These are phyloP conservation scores for Bertia moriformis DNA, from an alignment of 2,329 filamentous ascomycete species.

Conservation along the genomic window DNA sequence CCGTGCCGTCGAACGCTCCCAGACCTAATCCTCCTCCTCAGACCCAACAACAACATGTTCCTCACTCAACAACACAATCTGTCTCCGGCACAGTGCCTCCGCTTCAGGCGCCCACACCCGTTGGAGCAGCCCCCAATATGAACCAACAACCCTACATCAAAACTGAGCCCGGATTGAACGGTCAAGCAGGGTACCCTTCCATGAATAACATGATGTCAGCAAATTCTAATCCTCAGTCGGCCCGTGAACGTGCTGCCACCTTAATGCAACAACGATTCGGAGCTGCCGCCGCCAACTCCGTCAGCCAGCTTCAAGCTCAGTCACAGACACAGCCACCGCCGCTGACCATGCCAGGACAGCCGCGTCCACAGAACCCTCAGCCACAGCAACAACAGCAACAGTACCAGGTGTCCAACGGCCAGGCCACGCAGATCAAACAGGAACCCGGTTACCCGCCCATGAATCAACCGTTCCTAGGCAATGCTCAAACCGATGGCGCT, in stretches of 20 bases:
- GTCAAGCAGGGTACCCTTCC: conserved; percentile 13
- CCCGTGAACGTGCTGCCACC: conserved; percentile 35
- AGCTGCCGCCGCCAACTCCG: conserved; percentile 21
- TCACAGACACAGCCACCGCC: conserved; percentile 19
- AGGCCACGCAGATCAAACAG: conserved; percentile 16
- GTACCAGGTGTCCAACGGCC: not conserved
- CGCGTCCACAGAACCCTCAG: conserved; percentile 10
- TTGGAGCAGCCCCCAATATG: too few species aligned
- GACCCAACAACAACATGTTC: conserved; percentile 7
- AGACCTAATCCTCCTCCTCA: conserved; percentile 14
- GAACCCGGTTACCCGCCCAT: conserved; percentile 22
- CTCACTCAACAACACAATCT: conserved; percentile 5
- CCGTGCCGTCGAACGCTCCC: conserved; percentile 6
- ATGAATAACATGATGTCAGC: conserved; percentile 16
- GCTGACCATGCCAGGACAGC: conserved; percentile 17
- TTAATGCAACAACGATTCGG: conserved; percentile 31
- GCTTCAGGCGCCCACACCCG: conserved; percentile 13
- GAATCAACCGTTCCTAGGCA: conserved; percentile 20
- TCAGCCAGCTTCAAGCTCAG: conserved; percentile 25
- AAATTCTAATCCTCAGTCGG: conserved; percentile 25
- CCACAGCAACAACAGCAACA: too few species aligned
- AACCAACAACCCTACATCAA: conserved; percentile 28
- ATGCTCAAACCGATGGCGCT: conserved; percentile 63
- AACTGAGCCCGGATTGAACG: conserved; percentile 27
- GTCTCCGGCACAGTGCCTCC: conserved; percentile 9